Base-by-base conservation (phyloP, 2,329 filamentous ascomycete species). In the Escovopsis sp. region DNA sequence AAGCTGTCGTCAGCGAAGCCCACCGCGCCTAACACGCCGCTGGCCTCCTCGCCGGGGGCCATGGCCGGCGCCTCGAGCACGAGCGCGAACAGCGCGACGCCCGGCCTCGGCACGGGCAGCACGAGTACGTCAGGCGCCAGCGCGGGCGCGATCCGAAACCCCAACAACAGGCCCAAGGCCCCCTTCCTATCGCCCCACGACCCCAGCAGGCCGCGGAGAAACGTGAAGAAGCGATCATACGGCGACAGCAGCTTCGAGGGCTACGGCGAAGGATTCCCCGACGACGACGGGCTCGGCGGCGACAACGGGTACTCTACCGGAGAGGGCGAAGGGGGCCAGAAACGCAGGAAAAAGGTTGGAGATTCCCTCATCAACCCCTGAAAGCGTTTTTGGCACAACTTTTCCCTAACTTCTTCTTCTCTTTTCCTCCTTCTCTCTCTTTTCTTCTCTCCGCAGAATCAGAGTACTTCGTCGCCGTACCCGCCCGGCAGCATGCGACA, bases 191-290 rank as follows among this genome's bases (percentile, higher is more conserved):
- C 56, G 19, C 56, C 52, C n/a, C 54, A 64, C 23, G 66, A 71
- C 37, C 55, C 59, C 10, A 54, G 61, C 27, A 65, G 80, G 36
- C 73, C 78, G 25, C 75, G 77, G 45, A 68, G 81, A 33, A 62
- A 66, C 37, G 67, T 72, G 41, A 83, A 80, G 61, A 86, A 86
- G 64, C 70, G 82, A 33, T 72, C 76, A 42, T 87, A 86, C 50
- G 75, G 77, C 27, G 81, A 87, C 43, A 70, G 66, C 46, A 82
- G 76, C 47, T 87, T 72, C 49, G 75, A 80, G 47, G 80, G 81
- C 29, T 86, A 86, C 48, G 70, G 72, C 31, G 79, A 85, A 45
- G 76, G 76, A 25, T 84, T 67, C 45, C 68, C 68, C 9, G 79
- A 85, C 42, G 78, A 83, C 43, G 79, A 79, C 8, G 72, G 38